Base-by-base conservation (phyloP, 1,284 basidiomycete genomes). In the Trichosporon ovoides region DNA sequence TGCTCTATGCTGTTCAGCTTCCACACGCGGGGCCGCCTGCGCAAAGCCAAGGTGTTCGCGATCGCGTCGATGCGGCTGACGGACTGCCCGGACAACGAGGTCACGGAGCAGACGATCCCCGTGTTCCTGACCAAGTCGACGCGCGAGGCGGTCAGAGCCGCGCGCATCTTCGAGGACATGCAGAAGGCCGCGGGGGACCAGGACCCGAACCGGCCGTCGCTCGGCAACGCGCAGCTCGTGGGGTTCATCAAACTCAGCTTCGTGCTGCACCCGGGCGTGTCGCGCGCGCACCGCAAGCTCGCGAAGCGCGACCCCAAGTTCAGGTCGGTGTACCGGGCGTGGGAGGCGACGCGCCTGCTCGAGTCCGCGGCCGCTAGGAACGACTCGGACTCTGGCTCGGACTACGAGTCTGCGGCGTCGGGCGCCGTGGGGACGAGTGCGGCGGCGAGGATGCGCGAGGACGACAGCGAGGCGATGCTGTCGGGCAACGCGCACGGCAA, bases 1-100 rank as follows among this genome's bases (percentile, higher is more conserved):
- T 75, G 73, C 53, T 71, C 70, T 0, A 52, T 78, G 18, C 51
- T 77, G n/a, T 60, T 79, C 35, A 65, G 63, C 1, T 68, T 77
- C 38, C 53, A 69, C 35, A 61, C 61, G 1, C 59, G 63, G 2
- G 64, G 65, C 1, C 55, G 65, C 6, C 48, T 77, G 19, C 72
- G 73, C 57, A 77, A 77, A 62, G 67, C 66, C 34, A 67, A 63
- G 20, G 60, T 70, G 5, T 55, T 72, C 5, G 76, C 69, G 3
- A 19, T 75, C 5, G 74, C 67, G 1, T 59, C 66, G 9, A 46
- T 75, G 2, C 63, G 71, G 4, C 61, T 78, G 13, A 52, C 63
- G 38, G 68, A 74, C 36, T 57, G 67, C n/a, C 52, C 58, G 11
- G 76, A 78, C 56, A 59, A 66, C 38, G 64, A 68, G 48, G 55